phyloP scores from a whole-genome alignment of 164 flowering plant species.

The Liriodendron chinense region DNA sequence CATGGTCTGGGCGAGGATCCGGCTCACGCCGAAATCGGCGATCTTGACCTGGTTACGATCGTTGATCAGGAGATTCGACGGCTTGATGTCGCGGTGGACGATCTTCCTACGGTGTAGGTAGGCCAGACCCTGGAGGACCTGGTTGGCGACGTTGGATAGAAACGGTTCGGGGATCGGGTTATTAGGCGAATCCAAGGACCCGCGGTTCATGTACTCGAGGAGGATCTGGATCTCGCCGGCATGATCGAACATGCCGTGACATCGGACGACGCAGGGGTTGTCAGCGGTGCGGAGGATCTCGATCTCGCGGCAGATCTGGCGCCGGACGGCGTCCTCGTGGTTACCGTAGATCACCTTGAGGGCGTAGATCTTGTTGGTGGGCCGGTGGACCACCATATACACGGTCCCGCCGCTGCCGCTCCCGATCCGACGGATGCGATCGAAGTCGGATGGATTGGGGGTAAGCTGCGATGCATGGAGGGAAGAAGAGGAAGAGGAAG shows the following conservation, averaged over 20 bases:
- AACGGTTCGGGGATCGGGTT: constrained; percentile 41
- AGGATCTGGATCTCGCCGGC: constrained; percentile 80
- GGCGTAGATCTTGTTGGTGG: constrained; percentile 49
- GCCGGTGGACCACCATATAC: constrained; percentile 69
- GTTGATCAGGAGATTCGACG: constrained; percentile 70
- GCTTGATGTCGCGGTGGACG: constrained; percentile 86
- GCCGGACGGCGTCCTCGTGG: constrained; percentile 75
- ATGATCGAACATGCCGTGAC: constrained; percentile 75
- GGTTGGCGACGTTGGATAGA: constrained; percentile 49
- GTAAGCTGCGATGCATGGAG: constrained; percentile 9
- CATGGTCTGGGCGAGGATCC: constrained; percentile 70
- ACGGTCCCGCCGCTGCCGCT: constrained; percentile 86
- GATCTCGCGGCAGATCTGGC: constrained; percentile 84
- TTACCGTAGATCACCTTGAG: constrained; percentile 83
- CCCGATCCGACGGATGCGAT: constrained; percentile 60
- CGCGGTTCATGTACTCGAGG: constrained; percentile 85
- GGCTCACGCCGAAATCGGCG: constrained; percentile 77
- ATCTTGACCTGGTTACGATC: constrained; percentile 54
- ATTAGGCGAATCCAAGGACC: constrained; percentile 55
- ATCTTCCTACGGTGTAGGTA: constrained; percentile 66
- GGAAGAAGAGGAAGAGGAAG: constrained; percentile 20
- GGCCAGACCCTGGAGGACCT: constrained; percentile 56
- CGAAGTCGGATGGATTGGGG: constrained; percentile 49
- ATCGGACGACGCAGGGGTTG: constrained; percentile 68
- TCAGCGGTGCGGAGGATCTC: constrained; percentile 73